A percentile compares a stretch with the other conserved stretches of the same genome.
Evolutionary conservation across 441 rosid species (phyloP).

Genomic region (Erysimum pusillum): DNA sequence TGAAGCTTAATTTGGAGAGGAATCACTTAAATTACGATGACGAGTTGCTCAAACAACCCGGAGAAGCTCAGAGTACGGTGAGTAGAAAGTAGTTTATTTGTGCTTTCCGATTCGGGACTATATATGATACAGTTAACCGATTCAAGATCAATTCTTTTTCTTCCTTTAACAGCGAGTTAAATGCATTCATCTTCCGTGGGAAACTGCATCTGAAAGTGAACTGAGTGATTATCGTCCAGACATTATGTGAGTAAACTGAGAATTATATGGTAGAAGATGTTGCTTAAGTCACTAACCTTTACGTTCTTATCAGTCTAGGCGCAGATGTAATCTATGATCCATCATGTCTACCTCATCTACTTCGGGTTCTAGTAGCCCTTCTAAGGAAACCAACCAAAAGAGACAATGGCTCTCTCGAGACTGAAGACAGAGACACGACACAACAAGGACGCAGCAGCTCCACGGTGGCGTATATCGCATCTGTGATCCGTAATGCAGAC

Average conservation of each 20-base stretch:
- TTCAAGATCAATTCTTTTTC: not conserved
- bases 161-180: conserved; percentile 54
- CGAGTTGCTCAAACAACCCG: conserved; percentile 37
- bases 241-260: conserved; percentile 59
- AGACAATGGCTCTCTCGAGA: conserved; percentile 26
- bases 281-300: conserved; percentile 27
- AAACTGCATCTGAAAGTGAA: conserved; percentile 66
- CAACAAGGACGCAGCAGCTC: conserved; percentile 15
- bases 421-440: conserved; percentile 19
- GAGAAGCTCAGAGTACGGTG: conserved; percentile 53
- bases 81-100: conserved; percentile 41
- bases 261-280: conserved; percentile 7
- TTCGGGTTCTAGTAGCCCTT: conserved; percentile 64
- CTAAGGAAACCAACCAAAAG: conserved; percentile 48
- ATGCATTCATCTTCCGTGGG: conserved; percentile 87
- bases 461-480: conserved; percentile 69
- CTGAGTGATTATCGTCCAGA: conserved; percentile 61
- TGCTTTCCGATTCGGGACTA: conserved; percentile 24
- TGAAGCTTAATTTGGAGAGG: conserved; percentile 76
- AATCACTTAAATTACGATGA: conserved; percentile 53
- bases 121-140: not conserved
- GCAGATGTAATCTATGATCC: conserved; percentile 89
- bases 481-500: conserved; percentile 68
- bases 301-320: conserved; percentile 57
- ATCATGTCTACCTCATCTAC: conserved; percentile 73